Evolutionary conservation across 768 basidiomycete species (phyloP).

Genomic region (Tulasnella sp.): DNA sequence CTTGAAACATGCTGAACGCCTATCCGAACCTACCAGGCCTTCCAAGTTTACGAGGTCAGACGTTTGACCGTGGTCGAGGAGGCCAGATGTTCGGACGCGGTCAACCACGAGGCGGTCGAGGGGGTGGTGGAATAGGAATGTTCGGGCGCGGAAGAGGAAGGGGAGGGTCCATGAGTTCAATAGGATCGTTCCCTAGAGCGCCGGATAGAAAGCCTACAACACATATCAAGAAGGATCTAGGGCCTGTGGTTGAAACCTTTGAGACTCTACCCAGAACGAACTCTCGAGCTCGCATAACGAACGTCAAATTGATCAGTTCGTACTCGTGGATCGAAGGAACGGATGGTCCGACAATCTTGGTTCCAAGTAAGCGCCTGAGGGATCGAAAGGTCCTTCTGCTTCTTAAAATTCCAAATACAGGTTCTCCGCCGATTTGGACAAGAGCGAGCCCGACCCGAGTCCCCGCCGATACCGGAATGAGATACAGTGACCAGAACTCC

Average conservation of each 20-base stretch:
- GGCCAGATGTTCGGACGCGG: no score
- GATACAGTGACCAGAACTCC: constrained; percentile 46
- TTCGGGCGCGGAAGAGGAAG: not conserved
- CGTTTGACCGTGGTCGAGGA: no score
- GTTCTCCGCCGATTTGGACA: constrained; percentile 49
- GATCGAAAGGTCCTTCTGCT: not conserved
- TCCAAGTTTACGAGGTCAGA: no score
- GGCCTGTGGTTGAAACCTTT: not conserved
- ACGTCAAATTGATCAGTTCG: not conserved
- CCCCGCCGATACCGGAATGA: constrained; percentile 38
- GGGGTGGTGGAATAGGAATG: not conserved
- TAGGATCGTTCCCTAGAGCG: not conserved
- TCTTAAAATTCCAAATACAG: constrained; percentile 26
- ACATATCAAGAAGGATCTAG: not conserved
- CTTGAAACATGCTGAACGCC: no score
- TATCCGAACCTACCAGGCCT: no score
- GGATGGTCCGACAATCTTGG: not conserved
- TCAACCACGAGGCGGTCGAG: no score
- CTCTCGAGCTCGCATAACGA: not conserved
- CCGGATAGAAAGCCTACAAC: not conserved
- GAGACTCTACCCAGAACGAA: not conserved
- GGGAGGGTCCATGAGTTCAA: not conserved
- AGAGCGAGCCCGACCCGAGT: constrained; percentile 43
- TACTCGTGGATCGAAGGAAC: not conserved
- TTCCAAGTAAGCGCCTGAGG: not conserved